Conservation (phyloP, 1,284 basidiomycete species). For the Trichosporon sp. region DNA sequence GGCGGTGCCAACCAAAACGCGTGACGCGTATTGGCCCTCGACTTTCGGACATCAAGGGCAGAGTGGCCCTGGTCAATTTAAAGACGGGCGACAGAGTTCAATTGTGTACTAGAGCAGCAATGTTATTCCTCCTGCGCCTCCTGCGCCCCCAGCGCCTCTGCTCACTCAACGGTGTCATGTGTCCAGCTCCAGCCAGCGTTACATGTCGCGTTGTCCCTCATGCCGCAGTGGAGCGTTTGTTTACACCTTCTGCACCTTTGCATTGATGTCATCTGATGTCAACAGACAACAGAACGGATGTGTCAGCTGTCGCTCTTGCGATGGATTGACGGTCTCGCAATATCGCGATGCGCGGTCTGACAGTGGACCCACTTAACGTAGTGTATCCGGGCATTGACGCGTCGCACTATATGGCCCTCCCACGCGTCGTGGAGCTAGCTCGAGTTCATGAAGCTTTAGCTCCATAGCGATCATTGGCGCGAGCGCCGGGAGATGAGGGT, state of each 20-base stretch:
- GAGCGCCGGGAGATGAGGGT: no score
- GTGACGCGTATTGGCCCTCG: not conserved
- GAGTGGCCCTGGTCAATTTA: not conserved
- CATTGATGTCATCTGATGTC: not conserved
- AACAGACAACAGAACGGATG: not conserved
- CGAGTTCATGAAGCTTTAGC: not conserved
- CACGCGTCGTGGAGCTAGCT: not conserved
- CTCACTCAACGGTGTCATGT: not conserved
- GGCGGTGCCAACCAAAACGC: not conserved
- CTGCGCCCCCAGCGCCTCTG: no score
- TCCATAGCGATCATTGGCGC: no score
- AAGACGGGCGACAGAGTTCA: not conserved
- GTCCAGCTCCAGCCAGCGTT: not conserved
- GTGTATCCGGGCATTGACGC: not conserved
- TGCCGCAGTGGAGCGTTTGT: not conserved
- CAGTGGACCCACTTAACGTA: not conserved
- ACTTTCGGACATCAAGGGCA: no score
- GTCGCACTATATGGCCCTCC: not conserved
- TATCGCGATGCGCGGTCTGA: no score
- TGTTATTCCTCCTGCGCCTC: not conserved
- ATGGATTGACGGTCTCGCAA: not conserved
- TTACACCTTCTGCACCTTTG: not conserved
- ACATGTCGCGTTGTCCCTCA: not conserved
- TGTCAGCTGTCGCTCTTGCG: not conserved
- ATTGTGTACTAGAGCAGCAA: slow-evolving; percentile 10